Base-by-base conservation (phyloP, 805 yeast species). In the Metschnikowia continentalis region DNA sequence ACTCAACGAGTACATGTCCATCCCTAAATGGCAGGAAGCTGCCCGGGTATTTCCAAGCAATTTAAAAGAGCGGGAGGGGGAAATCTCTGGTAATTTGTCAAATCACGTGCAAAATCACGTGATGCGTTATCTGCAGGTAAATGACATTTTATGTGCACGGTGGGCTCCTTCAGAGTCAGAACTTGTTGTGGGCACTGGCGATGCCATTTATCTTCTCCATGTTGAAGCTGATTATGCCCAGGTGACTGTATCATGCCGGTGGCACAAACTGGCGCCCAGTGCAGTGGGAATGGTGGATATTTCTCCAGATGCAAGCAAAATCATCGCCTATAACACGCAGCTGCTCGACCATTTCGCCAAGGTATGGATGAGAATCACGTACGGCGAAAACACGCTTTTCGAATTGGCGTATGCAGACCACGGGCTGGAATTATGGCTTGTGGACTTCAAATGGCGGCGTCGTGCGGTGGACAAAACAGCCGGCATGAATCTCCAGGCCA, bases 291-390 rank as follows among this genome's bases (percentile, higher is more conserved):
- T 70, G 44, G 78, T 83, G 4, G 71, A 74, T 32, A 78, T 88
- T 22, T 81, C 96, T 0, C 81, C 80, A n/a, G 86, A 87, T 55
- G 80, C 90, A 0, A 77, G 78, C 47, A 73, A 83, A 41, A 80
- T 90, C 19, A 58, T 69, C 20, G 86, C 90, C n/a, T 55, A 55
- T 7, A 77, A 85, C 45, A 75, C 79, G 36, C 83, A 87, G 0
- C 71, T 70, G 38, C 80, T 77, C 62, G 96, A 89, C 63, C 73
- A 74, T 35, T 70, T 86, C 13, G 82, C 88, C 30, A 89, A 88
- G 61, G 73, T 89, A 2, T 91, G 96, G 96, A 76, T 83, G 48
- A 71, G 97, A 46, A 74, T 82, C 6, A 78, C 86, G 6, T 88
- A 83, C 60, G 90, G 86, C 26, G 82, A 80, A 22, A 66, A 64